Evolutionary conservation across 2,329 filamentous ascomycete species (phyloP), one percentile per base, ranked within the genome.

Genomic region (Aspergillus caelatus): DNA sequence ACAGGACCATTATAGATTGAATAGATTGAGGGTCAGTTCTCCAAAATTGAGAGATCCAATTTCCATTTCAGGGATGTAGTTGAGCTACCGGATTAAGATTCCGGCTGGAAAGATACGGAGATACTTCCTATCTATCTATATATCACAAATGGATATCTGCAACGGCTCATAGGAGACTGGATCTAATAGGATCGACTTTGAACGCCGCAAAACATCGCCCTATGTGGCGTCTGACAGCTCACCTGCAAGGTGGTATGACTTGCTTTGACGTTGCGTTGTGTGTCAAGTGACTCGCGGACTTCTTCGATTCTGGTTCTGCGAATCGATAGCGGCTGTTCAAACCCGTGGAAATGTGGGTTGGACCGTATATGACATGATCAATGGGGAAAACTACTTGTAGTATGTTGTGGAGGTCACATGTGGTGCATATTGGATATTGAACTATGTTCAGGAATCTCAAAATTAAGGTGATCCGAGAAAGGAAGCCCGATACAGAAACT

Each of bases 161-260:
- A 32, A 55, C 23, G 8, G n/a, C 52, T 28, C 52, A 54, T n/a
- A 36, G n/a, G 19, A 21, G 21, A 32, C 39, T 8, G n/a, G 32
- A 14, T 14, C 21, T 16, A 11, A 39, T 55, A 21, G n/a, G 45
- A 60, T 26, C 34, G 26, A 45, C 58, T 39, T 54, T 28, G 41
- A 60, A 32, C 23, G 58, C 58, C 26, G 26, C 39, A 58, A 52
- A 28, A 50, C 1, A 28, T 48, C 54, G 32, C 48, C 26, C 55
- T 61, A 39, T 54, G 58, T 61, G 62, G 62, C 62, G 58, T 61
- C 30, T 61, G 62, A 64, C 57, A 61, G 54, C 56, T 64, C 62
- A 64, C 34, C 62, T 64, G 62, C 59, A 64, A 55, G 54, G 56
- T 56, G 41, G 59, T 61, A 45, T 64, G 62, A 57, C 45, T 57